Percentiles rank a stretch among this genome's conserved stretches.
phyloP scores from a whole-genome alignment of 1,284 basidiomycete species.

The Mrakiaceae sp. region DNA sequence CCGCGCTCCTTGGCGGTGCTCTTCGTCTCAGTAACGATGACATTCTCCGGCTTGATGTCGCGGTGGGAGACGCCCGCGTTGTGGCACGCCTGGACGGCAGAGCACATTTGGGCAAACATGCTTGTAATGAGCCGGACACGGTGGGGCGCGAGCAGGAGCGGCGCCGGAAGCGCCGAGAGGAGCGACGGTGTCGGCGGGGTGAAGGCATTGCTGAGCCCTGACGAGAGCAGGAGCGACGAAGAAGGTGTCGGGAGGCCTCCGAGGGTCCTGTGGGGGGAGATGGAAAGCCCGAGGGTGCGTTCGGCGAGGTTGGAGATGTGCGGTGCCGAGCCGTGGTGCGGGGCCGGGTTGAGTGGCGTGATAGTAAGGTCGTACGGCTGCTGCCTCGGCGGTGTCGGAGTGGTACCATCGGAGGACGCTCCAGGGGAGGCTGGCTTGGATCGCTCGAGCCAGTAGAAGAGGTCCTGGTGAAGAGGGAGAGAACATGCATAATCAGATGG shows the following conservation, averaged over 20 bases:
- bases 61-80: constrained; percentile 84
- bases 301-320: constrained; percentile 31
- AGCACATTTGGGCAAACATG: constrained; percentile 98
- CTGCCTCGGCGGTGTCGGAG: background rate
- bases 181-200: constrained; percentile 91
- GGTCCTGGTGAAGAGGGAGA: constrained; percentile 20
- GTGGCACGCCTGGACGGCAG: constrained; percentile 93
- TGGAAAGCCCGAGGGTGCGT: constrained; percentile 16
- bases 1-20: constrained; percentile 50
- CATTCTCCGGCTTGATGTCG: constrained; percentile 97
- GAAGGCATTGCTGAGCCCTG: constrained; percentile 31
- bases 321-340: constrained; percentile 15
- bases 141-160: constrained; percentile 69
- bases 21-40: constrained; percentile 81
- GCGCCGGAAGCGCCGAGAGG: constrained; percentile 73
- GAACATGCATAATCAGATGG: too few species aligned
- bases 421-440: constrained; percentile 31
- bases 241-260: constrained; percentile 15
- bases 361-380: background rate
- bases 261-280: constrained; percentile 15
- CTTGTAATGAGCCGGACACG: constrained; percentile 83
- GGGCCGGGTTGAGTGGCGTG: constrained; percentile 13
- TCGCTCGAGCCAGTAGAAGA: constrained; percentile 95
- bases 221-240: constrained; percentile 4
- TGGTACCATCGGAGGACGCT: background rate